Base-by-base conservation (phyloP, 306 rosid species). In the Begonia masoniana region DNA sequence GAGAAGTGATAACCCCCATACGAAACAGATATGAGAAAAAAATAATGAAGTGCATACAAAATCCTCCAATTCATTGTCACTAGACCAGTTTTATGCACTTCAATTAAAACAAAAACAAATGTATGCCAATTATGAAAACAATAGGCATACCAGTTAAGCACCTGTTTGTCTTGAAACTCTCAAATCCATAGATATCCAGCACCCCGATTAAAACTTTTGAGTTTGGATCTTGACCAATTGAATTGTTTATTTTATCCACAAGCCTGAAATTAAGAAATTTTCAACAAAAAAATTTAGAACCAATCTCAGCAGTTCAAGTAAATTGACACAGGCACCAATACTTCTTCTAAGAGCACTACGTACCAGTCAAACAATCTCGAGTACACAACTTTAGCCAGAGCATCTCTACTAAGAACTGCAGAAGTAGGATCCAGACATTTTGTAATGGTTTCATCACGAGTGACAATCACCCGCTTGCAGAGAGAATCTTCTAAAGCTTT, bases 101-200 rank as follows among this genome's bases (percentile, higher is more conserved):
- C 8, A 31, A 7, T 31, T 31, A 31, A 31, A 4, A 7, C 8
- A 31, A 31, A 31, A 5, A 31, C 39, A 31, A 31, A 47, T 58
- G 68, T 57, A 54, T 46, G 58, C 60, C 67, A 63, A 68, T 56
- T 55, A 77, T 62, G 39, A 71, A 64, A 73, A 64, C 63, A 71
- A 71, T 80, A 71, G 73, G 74, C 61, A 52, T 62, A 70, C 68
- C 69, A 35, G 61, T 47, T 72, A 72, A 62, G 78, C 78, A 92
- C 99, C 99, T 92, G 96, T 92, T 92, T 59, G 93, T 87, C 82
- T 83, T 87, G 87, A 92, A 92, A 87, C 96, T 92, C 78, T 92
- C 99, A 71, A 92, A 92, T 68, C 99, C 99, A 69, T 92, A 92
- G 57, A 92, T 92, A 79, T 92, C 99, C 76, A 92, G 83, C 68